Base-by-base conservation (phyloP, 2,329 filamentous ascomycete species). In the Exutisphaerella laricina region DNA sequence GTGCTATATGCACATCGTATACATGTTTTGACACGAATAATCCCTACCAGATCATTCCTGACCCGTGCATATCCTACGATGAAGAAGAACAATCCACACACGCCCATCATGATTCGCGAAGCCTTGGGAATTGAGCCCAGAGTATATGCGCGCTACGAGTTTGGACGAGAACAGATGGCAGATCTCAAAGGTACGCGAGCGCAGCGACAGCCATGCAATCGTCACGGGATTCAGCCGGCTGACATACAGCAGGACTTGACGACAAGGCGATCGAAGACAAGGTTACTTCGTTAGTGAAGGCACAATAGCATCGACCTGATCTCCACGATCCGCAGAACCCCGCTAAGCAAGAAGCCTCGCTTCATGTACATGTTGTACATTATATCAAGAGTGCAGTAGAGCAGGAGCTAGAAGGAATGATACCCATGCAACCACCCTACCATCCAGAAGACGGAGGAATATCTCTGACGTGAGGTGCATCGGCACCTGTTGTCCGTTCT, bases 51-150 rank as follows among this genome's bases (percentile, higher is more conserved):
- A 67, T 82, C 85, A 21, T 98, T 98, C 71, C 77, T 98, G 55
- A 84, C 83, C 54, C 81, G 87, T 65, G 82, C 88, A 55, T 98
- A 98, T 70, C 92, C 92, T 34, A 92, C 86, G 48, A 97, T 98
- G 90, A 98, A 98, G 81, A 94, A 94, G 77, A 86, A 90, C 77
- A 98, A 98, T 74, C 92, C 92, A 44, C 74, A 85, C 68, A 89
- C 79, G 36, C 92, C 92, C 41, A 97, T 98, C 69, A 75, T 98
- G 74, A 82, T 98, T 62, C 86, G 92, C 64, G 92, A 97, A 74
- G 92, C 90, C 40, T 73, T 79, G 57, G 88, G 86, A 61, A 87
- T 86, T 41, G 73, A 85, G 65, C 90, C 92, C 53, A 84, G 80
- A 67, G 80, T 98, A 52, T 97, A 84, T 69, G 89, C 90, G 57